Conservation (phyloP, 495 filamentous ascomycete species). For the Glarea lozoyensis region DNA sequence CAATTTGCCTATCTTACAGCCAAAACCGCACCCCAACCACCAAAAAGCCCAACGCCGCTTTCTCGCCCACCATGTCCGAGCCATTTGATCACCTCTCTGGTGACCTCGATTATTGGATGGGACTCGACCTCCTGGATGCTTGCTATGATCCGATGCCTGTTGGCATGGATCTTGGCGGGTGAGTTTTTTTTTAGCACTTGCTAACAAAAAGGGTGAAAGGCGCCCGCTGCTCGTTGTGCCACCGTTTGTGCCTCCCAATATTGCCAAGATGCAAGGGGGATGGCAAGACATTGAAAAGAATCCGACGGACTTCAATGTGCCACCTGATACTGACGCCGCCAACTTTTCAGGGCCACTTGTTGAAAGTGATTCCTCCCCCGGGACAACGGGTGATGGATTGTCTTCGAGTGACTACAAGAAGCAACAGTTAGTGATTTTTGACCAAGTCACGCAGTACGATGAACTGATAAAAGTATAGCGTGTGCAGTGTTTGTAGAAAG, state of each 20-base stretch:
- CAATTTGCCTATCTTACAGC: not conserved
- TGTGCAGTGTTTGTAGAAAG: too few species aligned
- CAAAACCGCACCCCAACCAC: not conserved
- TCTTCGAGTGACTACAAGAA: too few species aligned
- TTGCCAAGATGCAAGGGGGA: not conserved
- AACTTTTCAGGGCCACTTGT: too few species aligned
- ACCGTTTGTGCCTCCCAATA: not conserved
- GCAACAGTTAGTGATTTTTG: too few species aligned
- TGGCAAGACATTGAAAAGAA: not conserved
- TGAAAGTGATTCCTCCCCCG: too few species aligned
- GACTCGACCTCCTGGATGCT: constrained; percentile 8
- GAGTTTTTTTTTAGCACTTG: constrained; percentile 25
- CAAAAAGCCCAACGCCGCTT: constrained; percentile 5
- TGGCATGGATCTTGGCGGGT: constrained; percentile 5
- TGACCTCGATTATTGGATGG: constrained; percentile 8
- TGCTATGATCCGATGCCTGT: constrained; percentile 1
- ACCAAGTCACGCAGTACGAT: too few species aligned
- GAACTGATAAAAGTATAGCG: too few species aligned
- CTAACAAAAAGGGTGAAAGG: constrained; percentile 28
- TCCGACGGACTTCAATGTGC: too few species aligned
- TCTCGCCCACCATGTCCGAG: constrained; percentile 5
- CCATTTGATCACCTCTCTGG: not conserved
- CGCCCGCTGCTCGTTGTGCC: too few species aligned
- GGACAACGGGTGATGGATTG: too few species aligned
- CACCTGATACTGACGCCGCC: too few species aligned